Base-by-base conservation (phyloP, 768 basidiomycete species). In the Sporobolomyces phaffii region DNA sequence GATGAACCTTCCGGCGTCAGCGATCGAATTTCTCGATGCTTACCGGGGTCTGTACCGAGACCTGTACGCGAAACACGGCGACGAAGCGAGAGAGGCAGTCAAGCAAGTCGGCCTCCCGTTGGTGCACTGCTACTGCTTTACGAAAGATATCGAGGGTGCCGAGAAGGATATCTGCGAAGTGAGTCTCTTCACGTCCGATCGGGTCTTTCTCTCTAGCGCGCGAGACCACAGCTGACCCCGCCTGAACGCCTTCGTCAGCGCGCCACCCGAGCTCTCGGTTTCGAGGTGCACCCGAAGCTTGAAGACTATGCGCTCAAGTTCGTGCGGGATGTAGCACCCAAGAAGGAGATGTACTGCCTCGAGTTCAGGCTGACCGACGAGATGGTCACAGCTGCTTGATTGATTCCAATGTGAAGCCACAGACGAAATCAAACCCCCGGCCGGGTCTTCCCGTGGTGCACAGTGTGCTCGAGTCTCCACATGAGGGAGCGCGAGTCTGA, bases 271-370 rank as follows among this genome's bases (percentile, higher is more conserved):
- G 69, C 44, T 11, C 64, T 69, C 47, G 68, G 68, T 34, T 76
- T 81, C 71, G 59, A 78, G 41, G 73, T 94, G 58, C 78, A 79
- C 18, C 79, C 80, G 15, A 17, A 45, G 0, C 60, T 70, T 3
- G 43, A 59, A 5, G 76, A 74, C 24, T 79, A 75, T 65, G 47
- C 75, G 50, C 76, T 90, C 11, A 87, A 91, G 74, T 82, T 86
- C 70, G 93, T 99, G 53, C 86, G 96, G 61, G 87, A 88, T 14
- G 96, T 98, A 14, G 91, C 96, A 1, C 94, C 94, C 10, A 88
- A 85, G 78, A 98, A 99, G 79, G 87, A 91, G 74, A 97, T 98
- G 94, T 98, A 93, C 77, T 93, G 94, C 78, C 84, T 99, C 60
- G 88, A 88, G 77, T 98, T 99, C 81, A 78, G 84, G 69, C 80